phyloP scores from a whole-genome alignment of 192 early-diverging fungal genomes.

The Coemansia sp. region DNA sequence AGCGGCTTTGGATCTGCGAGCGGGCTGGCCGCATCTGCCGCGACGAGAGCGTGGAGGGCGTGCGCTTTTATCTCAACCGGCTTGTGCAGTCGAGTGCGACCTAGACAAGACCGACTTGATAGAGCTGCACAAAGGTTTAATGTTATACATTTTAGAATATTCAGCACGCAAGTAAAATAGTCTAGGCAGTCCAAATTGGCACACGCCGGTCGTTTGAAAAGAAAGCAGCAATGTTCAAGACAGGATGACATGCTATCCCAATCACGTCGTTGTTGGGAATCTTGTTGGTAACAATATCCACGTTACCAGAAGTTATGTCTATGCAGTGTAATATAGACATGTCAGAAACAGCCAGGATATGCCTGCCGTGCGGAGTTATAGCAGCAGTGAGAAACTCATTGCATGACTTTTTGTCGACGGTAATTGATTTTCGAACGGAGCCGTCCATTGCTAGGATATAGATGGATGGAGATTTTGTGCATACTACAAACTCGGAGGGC shows the following conservation, averaged over 20 bases:
- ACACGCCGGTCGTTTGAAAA: conserved; percentile 35
- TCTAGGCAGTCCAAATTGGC: conserved; percentile 35
- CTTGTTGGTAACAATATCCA: conserved; percentile 45
- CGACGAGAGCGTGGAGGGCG: conserved; percentile 83
- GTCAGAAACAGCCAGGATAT: conserved; percentile 75
- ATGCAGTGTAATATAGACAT: conserved; percentile 69
- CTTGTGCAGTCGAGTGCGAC: conserved; percentile 18
- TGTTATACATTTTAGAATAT: background rate
- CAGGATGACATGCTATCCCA: conserved; percentile 80
- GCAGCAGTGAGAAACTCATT: conserved; percentile 61
- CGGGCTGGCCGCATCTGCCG: conserved; percentile 75
- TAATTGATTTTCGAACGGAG: conserved; percentile 53
- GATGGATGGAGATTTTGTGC: conserved; percentile 71
- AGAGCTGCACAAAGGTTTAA: background rate
- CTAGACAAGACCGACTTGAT: background rate
- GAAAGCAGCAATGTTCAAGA: conserved; percentile 67
- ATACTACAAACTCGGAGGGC: conserved; percentile 69
- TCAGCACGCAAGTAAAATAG: background rate
- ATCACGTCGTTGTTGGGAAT: conserved; percentile 69
- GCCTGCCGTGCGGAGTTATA: conserved; percentile 77
- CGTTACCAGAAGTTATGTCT: conserved; percentile 59
- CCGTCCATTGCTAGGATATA: conserved; percentile 72
- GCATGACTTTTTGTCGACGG: conserved; percentile 43
- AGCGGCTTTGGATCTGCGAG: conserved; percentile 71
- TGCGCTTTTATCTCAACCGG: conserved; percentile 80